Percentiles rank a stretch among this genome's conserved stretches.
Evolutionary conservation across 768 basidiomycete species (phyloP).

Genomic region (Daedaleopsis sinensis): DNA sequence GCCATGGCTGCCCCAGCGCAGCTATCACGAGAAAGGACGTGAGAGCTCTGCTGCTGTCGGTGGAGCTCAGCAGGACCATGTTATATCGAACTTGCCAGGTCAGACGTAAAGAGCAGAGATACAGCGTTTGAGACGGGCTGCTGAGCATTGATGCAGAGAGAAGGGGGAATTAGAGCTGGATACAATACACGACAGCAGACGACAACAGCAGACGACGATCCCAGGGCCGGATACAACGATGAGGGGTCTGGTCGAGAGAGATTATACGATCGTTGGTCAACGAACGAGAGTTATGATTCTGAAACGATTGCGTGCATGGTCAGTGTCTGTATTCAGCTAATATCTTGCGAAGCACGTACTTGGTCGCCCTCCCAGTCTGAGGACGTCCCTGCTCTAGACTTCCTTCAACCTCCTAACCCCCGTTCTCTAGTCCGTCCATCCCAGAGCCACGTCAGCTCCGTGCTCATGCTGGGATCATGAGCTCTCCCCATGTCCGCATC

Average conservation of each 20-base stretch:
- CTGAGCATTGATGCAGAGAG: no score
- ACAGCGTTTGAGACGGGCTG: no score
- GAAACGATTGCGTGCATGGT: not conserved
- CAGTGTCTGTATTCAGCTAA: not conserved
- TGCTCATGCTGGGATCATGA: slow-evolving; percentile 67
- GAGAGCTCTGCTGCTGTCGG: no score
- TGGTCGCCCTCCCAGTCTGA: not conserved
- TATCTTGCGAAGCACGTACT: not conserved
- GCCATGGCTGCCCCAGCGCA: no score
- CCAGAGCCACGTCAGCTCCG: not conserved
- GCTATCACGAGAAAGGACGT: no score
- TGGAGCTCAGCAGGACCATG: no score
- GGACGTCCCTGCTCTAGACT: not conserved
- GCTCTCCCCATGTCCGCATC: slow-evolving; percentile 77
- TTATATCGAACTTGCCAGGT: no score
- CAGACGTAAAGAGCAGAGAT: no score
- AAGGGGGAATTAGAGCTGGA: not conserved
- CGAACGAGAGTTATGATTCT: not conserved
- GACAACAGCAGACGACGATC: no score
- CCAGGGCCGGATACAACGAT: not conserved
- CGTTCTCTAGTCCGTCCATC: slow-evolving; percentile 4
- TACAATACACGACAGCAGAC: not conserved
- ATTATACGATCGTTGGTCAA: not conserved
- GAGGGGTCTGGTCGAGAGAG: not conserved
- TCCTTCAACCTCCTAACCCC: not conserved